Percentiles rank a stretch among this genome's conserved stretches.
Evolutionary conservation across 768 basidiomycete species (phyloP).

Genomic region (Royoungia palumana): DNA sequence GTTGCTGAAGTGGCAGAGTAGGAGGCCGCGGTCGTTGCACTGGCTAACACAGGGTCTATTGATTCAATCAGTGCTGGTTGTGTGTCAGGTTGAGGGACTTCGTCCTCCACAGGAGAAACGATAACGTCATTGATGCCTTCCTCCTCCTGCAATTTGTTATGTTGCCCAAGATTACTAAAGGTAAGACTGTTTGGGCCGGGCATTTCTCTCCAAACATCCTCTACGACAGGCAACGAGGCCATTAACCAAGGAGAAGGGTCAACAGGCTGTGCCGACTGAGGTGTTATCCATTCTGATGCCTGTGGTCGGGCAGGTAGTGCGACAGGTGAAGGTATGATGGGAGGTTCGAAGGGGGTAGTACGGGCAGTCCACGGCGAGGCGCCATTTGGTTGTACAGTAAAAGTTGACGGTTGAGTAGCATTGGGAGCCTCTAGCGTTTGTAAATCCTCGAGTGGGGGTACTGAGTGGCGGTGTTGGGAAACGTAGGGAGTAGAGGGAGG

Average conservation of each 20-base stretch:
- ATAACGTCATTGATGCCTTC: slow-evolving; percentile 10
- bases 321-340: slow-evolving; percentile 19
- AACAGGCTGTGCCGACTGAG: slow-evolving; percentile 18
- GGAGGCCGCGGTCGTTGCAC: background rate
- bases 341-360: slow-evolving; percentile 16
- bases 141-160: slow-evolving; percentile 48
- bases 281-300: slow-evolving; percentile 37
- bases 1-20: slow-evolving; percentile 10
- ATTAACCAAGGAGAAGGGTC: slow-evolving; percentile 58
- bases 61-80: slow-evolving; percentile 15
- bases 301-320: slow-evolving; percentile 22
- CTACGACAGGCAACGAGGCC: slow-evolving; percentile 43
- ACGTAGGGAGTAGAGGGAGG: slow-evolving; percentile 20
- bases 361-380: slow-evolving; percentile 24
- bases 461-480: slow-evolving; percentile 19
- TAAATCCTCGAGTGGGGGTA: slow-evolving; percentile 23
- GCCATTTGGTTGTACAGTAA: slow-evolving; percentile 21
- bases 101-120: slow-evolving; percentile 18
- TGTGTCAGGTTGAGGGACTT: slow-evolving; percentile 7
- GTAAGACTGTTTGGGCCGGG: slow-evolving; percentile 51
- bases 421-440: slow-evolving; percentile 16
- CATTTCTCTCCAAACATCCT: slow-evolving; percentile 46
- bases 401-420: slow-evolving; percentile 19
- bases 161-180: slow-evolving; percentile 55
- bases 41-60: slow-evolving; percentile 6